A percentile compares a stretch with the other conserved stretches of the same genome.
These are phyloP conservation scores for Musa troglodytarum DNA, from an alignment of 176 grass and related monocot species.

Conservation along the genomic window DNA sequence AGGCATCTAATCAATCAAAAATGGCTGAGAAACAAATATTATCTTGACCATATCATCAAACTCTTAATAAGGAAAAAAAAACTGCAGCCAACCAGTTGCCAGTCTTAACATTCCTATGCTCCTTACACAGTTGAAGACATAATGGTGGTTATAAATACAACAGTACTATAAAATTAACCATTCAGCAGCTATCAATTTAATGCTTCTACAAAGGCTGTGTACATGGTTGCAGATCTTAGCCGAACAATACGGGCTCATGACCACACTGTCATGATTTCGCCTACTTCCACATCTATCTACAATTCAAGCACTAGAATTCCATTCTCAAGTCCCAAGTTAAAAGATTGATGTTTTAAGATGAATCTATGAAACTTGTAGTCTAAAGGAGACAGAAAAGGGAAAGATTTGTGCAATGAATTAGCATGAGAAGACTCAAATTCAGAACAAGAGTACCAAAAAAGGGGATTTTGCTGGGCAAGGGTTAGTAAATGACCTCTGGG, in stretches of 20 bases:
- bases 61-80: background rate
- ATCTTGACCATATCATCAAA: background rate
- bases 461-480: background rate
- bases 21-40: too few species aligned
- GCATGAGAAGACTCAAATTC: background rate
- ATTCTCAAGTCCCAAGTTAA: background rate
- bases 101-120: background rate
- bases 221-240: background rate
- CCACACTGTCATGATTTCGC: background rate
- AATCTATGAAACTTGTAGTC: background rate
- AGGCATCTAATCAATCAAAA: background rate
- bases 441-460: background rate
- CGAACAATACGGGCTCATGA: background rate
- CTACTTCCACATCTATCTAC: background rate
- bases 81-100: background rate
- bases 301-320: background rate
- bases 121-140: background rate
- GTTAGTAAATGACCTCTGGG: conserved; percentile 39
- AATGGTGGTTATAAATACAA: background rate
- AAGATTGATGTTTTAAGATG: background rate
- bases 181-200: too few species aligned
- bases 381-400: background rate
- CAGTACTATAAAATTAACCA: background rate
- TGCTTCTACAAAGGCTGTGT: background rate
- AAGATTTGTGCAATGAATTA: background rate